Percentiles rank a stretch among this genome's conserved stretches.
Conservation (phyloP, 768 basidiomycete species). For the Cantharellus anzutake region DNA sequence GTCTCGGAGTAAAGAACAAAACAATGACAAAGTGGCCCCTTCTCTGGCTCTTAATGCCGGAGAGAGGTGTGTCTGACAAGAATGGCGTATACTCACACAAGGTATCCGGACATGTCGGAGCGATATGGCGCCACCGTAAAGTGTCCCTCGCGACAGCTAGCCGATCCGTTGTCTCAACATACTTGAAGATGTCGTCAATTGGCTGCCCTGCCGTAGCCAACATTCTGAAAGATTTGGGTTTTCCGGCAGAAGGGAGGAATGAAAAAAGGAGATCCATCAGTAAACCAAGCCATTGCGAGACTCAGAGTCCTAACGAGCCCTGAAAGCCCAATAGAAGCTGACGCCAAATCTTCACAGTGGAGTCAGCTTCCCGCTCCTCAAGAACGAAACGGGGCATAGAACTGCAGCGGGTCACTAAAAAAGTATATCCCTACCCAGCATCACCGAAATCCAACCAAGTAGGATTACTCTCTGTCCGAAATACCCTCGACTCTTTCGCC, state of each 20-base stretch:
- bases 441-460: constrained; percentile 50
- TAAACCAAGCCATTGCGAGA: too few relatives aligned
- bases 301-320: too few relatives aligned
- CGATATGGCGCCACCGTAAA: constrained; percentile 84
- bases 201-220: constrained; percentile 86
- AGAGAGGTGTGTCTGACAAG: neutral
- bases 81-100: constrained; percentile 29
- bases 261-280: neutral
- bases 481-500: constrained; percentile 36
- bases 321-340: too few relatives aligned
- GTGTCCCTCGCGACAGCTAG: constrained; percentile 60
- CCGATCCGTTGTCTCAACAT: constrained; percentile 47
- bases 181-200: constrained; percentile 88
- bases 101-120: constrained; percentile 98
- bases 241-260: neutral
- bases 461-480: constrained; percentile 77
- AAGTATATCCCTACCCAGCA: constrained; percentile 16
- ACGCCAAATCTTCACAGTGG: too few relatives aligned
- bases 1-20: neutral
- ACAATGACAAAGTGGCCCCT: neutral
- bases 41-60: neutral
- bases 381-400: too few relatives aligned
- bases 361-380: too few relatives aligned
- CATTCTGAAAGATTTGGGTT: constrained; percentile 25
- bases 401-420: neutral